Base-by-base conservation (phyloP, 2,329 filamentous ascomycete genomes). In the Dactylellina leptospora region DNA sequence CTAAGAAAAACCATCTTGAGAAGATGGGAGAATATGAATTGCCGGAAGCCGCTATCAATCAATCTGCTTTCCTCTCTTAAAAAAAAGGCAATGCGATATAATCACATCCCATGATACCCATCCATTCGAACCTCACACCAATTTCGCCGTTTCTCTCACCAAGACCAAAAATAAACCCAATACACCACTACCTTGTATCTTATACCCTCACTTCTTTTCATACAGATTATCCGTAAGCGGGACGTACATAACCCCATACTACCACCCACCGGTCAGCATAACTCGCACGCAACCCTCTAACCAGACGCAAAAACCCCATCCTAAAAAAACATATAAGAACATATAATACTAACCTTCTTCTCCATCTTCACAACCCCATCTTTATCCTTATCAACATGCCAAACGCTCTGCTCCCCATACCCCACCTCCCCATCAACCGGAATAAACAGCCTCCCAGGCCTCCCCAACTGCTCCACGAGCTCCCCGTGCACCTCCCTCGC, bases 361-460 rank as follows among this genome's bases (percentile, higher is more conserved):
- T 84, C 84, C 81, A 81, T 86, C 23, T 79, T 83, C 1, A 93
- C 81, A 1, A 80, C 81, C 1, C 90, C 90, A 3, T 87, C 79
- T 33, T 80, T 82, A 76, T 89, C 85, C 82, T 93, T 93, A 77
- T 92, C 87, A 44, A 93, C 84, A 1, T 87, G 84, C 84, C 88
- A 93, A 6, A 93, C 87, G 77, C 88, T 84, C 80, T 93, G 90
- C 55, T 80, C 78, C 8, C 50, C 50, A 33, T 78, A 79, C 1
- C 80, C 78, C 27, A 86, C 85, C 59, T 88, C 86, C 36, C 86
- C 85, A 59, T 88, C 86, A 1, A 93, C 87, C 0, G 90, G 90
- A 9, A 95, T 90, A 78, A 95, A 93, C 80, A 95, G 84, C 74
- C 90, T 84, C 0, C 95, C 95, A 0, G 93, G 93, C 1, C 85